phyloP scores from a whole-genome alignment of 75 land plant genomes.

The Picea sitchensis region DNA sequence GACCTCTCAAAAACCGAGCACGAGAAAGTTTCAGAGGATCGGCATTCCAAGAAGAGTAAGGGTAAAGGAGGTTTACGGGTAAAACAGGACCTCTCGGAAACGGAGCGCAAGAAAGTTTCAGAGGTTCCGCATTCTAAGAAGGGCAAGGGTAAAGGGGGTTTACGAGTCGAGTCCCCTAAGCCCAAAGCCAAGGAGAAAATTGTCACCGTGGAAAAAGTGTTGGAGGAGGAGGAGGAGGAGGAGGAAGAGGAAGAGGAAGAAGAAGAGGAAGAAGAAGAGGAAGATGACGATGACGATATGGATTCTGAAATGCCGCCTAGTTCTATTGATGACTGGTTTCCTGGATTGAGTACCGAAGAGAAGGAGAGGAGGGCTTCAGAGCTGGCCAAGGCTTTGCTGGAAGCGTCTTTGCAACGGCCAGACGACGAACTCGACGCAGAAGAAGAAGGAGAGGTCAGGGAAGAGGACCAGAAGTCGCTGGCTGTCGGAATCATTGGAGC shows the following conservation, averaged over 20 bases:
- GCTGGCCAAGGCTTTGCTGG: constrained; percentile 56
- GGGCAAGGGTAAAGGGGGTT: neutral
- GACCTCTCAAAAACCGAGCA: neutral
- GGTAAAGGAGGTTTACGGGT: neutral
- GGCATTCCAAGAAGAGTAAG: neutral
- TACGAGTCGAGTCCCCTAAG: neutral
- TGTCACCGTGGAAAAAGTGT: neutral
- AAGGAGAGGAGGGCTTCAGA: constrained; percentile 19
- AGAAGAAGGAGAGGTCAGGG: constrained; percentile 37
- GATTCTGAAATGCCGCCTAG: neutral
- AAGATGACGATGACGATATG: neutral
- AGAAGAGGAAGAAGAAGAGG: constrained; percentile 5
- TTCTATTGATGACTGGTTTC: neutral
- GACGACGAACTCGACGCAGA: constrained; percentile 44
- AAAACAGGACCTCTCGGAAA: neutral
- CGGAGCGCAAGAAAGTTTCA: neutral
- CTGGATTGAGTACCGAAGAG: constrained; percentile 13
- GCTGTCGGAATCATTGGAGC: constrained; percentile 92
- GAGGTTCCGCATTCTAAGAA: neutral
- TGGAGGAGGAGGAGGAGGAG: neutral
- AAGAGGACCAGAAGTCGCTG: constrained; percentile 86
- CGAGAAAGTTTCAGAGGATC: neutral
- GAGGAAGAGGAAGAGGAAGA: constrained; percentile 1
- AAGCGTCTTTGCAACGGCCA: constrained; percentile 39
- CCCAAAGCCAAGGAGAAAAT: neutral